Conservation (phyloP, 2,329 filamentous ascomycete species). For the Aspergillus uvarum region DNA sequence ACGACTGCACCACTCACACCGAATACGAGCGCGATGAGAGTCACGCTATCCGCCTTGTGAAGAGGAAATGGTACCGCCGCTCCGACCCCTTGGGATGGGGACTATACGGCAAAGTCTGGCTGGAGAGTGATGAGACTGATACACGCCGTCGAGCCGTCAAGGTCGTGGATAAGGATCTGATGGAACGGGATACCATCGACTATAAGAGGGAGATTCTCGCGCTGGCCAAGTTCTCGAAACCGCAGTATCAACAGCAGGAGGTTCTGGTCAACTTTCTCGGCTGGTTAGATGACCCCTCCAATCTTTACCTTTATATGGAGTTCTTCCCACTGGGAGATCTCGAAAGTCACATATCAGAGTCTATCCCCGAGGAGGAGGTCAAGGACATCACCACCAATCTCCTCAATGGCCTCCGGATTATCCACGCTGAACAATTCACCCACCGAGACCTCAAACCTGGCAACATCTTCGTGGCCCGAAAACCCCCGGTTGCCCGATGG, state of each 20-base stretch:
- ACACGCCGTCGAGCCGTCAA: neutral
- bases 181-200: neutral
- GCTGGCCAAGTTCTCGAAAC: neutral
- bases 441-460: neutral
- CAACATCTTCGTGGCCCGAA: neutral
- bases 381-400: neutral
- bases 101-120: neutral
- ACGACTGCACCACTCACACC: neutral
- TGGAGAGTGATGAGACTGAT: neutral
- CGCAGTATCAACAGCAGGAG: conserved; percentile 1
- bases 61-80: neutral
- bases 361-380: neutral
- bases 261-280: neutral
- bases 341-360: neutral
- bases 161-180: neutral
- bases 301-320: neutral
- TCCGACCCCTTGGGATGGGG: neutral
- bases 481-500: neutral
- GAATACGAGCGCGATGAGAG: neutral
- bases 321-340: neutral
- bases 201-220: conserved; percentile 1
- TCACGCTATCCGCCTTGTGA: neutral
- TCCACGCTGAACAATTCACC: neutral
- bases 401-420: neutral
- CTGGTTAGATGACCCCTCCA: neutral